A percentile compares a stretch with the other conserved stretches of the same genome.
Evolutionary conservation across 108 stramenopile genomes (phyloP).

Genomic region (Licmophora abbreviata): DNA sequence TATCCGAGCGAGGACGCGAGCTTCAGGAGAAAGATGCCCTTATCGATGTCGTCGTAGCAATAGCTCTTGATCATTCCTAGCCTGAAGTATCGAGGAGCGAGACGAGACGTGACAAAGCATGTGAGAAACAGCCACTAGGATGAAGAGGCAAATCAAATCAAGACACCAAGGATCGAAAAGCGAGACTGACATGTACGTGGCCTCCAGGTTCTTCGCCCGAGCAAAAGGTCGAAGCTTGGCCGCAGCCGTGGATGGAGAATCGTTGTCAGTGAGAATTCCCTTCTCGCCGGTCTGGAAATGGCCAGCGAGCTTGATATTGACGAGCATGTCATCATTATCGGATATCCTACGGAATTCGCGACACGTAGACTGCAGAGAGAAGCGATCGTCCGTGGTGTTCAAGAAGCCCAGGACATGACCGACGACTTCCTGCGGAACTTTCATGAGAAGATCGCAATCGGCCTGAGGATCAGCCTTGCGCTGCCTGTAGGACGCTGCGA

Average conservation of each 20-base stretch:
- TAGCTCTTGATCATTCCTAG: conserved; percentile 74
- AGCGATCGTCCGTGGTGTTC: conserved; percentile 40
- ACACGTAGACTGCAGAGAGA: conserved; percentile 53
- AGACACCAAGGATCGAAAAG: neutral
- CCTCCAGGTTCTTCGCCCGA: conserved; percentile 64
- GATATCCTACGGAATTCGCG: conserved; percentile 46
- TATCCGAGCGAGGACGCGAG: conserved; percentile 46
- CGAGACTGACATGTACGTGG: conserved; percentile 81
- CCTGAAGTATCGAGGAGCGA: conserved; percentile 23
- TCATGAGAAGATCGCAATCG: neutral
- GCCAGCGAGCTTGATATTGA: conserved; percentile 45
- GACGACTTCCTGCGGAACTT: conserved; percentile 38
- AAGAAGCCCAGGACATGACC: conserved; percentile 56
- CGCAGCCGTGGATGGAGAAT: conserved; percentile 39
- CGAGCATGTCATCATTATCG: conserved; percentile 48
- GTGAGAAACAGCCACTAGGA: neutral
- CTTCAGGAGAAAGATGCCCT: conserved; percentile 57
- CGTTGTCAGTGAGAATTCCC: conserved; percentile 37
- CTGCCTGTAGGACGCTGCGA: too few species aligned
- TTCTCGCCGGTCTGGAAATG: conserved; percentile 31
- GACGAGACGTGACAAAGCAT: neutral
- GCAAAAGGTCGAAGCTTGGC: conserved; percentile 36
- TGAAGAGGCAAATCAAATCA: conserved; percentile 4
- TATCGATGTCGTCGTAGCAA: conserved; percentile 61
- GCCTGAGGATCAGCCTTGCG: neutral